A percentile compares a stretch with the other conserved stretches of the same genome.
phyloP scores from a whole-genome alignment of 1,139 yeast species.

The Scheffersomyces parashehatae region DNA sequence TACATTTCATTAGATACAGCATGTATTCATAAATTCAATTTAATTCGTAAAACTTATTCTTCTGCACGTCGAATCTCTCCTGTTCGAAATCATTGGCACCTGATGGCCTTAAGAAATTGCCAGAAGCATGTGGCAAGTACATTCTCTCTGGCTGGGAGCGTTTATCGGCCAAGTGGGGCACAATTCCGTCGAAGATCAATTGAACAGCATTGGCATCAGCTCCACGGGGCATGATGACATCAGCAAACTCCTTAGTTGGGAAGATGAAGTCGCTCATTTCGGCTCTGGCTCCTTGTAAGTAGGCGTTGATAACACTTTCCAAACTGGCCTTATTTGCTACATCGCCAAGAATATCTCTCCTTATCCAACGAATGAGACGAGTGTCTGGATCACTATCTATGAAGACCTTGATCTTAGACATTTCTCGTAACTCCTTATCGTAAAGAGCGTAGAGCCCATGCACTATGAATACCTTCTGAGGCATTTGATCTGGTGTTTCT shows the following conservation, averaged over 20 bases:
- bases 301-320: slow-evolving; percentile 55
- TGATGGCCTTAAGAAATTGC: slow-evolving; percentile 26
- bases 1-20: neutral
- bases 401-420: slow-evolving; percentile 69
- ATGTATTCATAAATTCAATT: slow-evolving; percentile 16
- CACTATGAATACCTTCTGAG: slow-evolving; percentile 52
- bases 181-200: slow-evolving; percentile 74
- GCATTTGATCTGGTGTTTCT: slow-evolving; percentile 7
- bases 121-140: slow-evolving; percentile 9
- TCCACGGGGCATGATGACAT: slow-evolving; percentile 77
- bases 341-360: slow-evolving; percentile 38
- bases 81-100: slow-evolving; percentile 25
- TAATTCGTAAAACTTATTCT: slow-evolving; percentile 52
- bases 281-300: slow-evolving; percentile 65
- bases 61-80: slow-evolving; percentile 48
- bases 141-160: slow-evolving; percentile 15
- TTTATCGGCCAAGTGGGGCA: slow-evolving; percentile 38
- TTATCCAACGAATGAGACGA: slow-evolving; percentile 73
- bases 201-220: slow-evolving; percentile 63
- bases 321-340: slow-evolving; percentile 25
- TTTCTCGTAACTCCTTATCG: slow-evolving; percentile 55
- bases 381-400: slow-evolving; percentile 88
- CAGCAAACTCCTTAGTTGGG: slow-evolving; percentile 79
- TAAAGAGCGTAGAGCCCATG: slow-evolving; percentile 83
- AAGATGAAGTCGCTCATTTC: slow-evolving; percentile 76